Conservation (phyloP, 2,329 filamentous ascomycete species). For the Zymoseptoria tritici region DNA sequence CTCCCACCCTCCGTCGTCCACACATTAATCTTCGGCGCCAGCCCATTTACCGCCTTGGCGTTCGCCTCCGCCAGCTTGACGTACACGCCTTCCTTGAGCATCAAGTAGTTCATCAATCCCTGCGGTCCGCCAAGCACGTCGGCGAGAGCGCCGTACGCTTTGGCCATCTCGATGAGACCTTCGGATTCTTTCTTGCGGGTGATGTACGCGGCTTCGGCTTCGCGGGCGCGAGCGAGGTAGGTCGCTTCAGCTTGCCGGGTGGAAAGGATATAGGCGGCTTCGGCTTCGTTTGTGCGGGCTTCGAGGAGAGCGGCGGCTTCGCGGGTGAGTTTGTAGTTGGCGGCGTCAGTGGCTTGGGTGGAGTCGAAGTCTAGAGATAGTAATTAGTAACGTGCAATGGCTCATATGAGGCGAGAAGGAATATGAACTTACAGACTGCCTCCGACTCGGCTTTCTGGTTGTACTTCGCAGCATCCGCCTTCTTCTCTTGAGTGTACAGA, state of each 20-base stretch:
- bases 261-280: constrained; percentile 30
- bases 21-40: constrained; percentile 83
- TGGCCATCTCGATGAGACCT: constrained; percentile 68
- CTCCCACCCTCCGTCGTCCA: constrained; percentile 67
- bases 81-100: constrained; percentile 78
- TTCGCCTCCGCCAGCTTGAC: constrained; percentile 72
- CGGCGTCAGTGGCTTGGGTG: constrained; percentile 37
- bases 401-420: neutral
- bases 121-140: constrained; percentile 69
- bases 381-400: neutral
- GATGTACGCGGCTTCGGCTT: constrained; percentile 54
- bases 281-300: constrained; percentile 23
- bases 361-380: constrained; percentile 26
- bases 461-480: constrained; percentile 49
- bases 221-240: constrained; percentile 35
- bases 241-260: constrained; percentile 36
- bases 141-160: constrained; percentile 67
- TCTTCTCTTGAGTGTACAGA: constrained; percentile 43
- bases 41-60: constrained; percentile 63
- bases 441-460: constrained; percentile 54
- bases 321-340: constrained; percentile 28
- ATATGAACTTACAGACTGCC: constrained; percentile 34
- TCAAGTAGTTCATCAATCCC: constrained; percentile 74
- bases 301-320: constrained; percentile 23
- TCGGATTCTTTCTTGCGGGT: constrained; percentile 66